Conservation (phyloP, 2,329 filamentous ascomycete genomes). For the Colletotrichum orbiculare region DNA sequence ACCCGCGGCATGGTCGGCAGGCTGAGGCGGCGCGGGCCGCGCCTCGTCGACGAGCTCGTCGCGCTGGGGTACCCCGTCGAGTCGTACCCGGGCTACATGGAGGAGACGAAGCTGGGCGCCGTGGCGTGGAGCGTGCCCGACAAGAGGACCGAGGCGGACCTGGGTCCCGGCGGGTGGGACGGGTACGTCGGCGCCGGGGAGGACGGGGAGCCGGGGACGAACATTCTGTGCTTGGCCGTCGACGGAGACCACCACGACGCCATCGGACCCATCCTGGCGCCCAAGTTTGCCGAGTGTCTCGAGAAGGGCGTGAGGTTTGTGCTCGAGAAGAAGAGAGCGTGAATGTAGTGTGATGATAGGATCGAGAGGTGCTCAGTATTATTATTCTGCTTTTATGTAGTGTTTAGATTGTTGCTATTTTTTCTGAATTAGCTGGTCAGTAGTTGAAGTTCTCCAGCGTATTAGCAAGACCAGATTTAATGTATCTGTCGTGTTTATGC, state of each 20-base stretch:
- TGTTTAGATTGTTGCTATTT: neutral
- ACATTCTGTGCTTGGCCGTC: neutral
- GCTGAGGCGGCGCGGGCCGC: neutral
- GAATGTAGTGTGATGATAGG: neutral
- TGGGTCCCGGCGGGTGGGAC: conserved; percentile 13
- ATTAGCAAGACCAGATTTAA: too few species aligned
- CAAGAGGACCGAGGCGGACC: neutral
- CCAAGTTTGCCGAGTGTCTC: neutral
- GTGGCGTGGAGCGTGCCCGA: neutral
- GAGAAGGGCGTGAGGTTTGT: conserved; percentile 14
- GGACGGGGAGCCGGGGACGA: too few species aligned
- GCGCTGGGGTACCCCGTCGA: neutral
- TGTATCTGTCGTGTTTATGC: too few species aligned
- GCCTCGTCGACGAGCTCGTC: neutral
- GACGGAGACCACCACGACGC: conserved; percentile 13
- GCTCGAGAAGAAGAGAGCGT: neutral
- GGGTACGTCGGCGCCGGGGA: neutral
- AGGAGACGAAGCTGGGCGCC: conserved; percentile 1
- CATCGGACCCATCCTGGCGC: too few species aligned
- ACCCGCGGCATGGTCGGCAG: neutral
- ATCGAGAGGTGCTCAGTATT: too few species aligned
- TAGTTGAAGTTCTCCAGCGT: too few species aligned
- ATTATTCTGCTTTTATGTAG: neutral
- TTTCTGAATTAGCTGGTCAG: too few species aligned
- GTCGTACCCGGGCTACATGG: conserved; percentile 3